Evolutionary conservation across 139 green algal genomes (phyloP).

Genomic region (Monoraphidium neglectum): DNA sequence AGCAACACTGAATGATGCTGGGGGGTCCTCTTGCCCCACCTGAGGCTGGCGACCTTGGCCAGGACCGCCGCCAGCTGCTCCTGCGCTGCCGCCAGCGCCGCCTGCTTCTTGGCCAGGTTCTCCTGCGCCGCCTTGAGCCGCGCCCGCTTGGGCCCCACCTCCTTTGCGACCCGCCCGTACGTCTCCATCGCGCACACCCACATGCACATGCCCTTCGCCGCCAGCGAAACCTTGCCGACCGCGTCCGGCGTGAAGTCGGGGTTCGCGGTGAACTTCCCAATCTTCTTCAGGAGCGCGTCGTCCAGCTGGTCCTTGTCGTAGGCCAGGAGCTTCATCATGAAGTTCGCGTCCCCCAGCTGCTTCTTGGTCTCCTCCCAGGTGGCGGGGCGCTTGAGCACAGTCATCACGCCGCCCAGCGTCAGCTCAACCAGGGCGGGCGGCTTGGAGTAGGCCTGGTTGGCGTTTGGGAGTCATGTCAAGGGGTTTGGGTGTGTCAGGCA

Average conservation of each 20-base stretch:
- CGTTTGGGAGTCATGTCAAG: not conserved
- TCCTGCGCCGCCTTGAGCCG: conserved; percentile 86
- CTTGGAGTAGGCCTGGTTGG: conserved; percentile 73
- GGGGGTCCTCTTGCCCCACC: too few species aligned
- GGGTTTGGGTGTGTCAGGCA: too few species aligned
- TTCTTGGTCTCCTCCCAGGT: conserved; percentile 89
- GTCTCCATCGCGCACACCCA: conserved; percentile 87
- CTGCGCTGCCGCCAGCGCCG: conserved; percentile 61
- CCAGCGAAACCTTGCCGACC: conserved; percentile 71
- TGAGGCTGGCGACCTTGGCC: conserved; percentile 79
- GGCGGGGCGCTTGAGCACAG: conserved; percentile 71
- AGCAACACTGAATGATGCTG: too few species aligned
- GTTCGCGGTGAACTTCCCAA: conserved; percentile 72
- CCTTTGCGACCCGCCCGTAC: conserved; percentile 80
- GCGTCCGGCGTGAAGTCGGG: conserved; percentile 68
- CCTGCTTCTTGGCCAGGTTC: conserved; percentile 61
- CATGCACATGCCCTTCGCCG: conserved; percentile 73
- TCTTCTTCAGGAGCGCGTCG: conserved; percentile 82
- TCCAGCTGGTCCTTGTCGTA: conserved; percentile 87
- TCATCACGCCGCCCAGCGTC: conserved; percentile 65
- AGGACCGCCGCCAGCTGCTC: conserved; percentile 72
- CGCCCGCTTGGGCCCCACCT: conserved; percentile 81
- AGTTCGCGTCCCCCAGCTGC: conserved; percentile 71
- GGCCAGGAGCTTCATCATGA: conserved; percentile 77
- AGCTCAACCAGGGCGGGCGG: conserved; percentile 84